Conservation (phyloP, 2,329 filamentous ascomycete genomes). For the Bipolaris gigantea region DNA sequence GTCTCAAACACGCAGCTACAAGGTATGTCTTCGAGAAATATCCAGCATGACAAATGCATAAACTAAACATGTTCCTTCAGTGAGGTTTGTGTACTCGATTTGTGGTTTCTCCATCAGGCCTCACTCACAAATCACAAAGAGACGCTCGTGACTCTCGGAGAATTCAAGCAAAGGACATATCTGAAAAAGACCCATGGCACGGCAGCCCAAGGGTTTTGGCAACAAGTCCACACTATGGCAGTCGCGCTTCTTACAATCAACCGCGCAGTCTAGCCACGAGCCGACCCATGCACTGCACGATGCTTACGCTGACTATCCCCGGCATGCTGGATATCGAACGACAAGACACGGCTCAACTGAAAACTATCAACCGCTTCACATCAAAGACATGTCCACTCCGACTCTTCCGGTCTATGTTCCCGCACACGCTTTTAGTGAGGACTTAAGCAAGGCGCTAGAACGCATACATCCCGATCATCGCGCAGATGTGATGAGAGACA, state of each 20-base stretch:
- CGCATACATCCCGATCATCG: constrained; percentile 26
- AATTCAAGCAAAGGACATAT: constrained; percentile 44
- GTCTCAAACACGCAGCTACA: constrained; percentile 42
- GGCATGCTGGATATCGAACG: constrained; percentile 14
- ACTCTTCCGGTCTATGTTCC: constrained; percentile 4
- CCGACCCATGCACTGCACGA: constrained; percentile 13
- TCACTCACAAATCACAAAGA: constrained; percentile 41
- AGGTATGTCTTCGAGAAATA: constrained; percentile 28
- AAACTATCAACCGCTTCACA: constrained; percentile 27
- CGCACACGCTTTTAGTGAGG: constrained; percentile 12
- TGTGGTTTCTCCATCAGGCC: constrained; percentile 42
- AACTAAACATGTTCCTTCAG: neutral
- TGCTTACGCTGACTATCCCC: constrained; percentile 23
- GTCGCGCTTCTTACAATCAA: constrained; percentile 18
- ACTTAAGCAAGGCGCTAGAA: constrained; percentile 29
- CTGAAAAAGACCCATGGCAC: constrained; percentile 25
- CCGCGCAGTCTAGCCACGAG: constrained; percentile 15
- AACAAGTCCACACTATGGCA: constrained; percentile 5
- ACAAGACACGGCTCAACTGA: constrained; percentile 26
- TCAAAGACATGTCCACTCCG: constrained; percentile 13
- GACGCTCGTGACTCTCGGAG: constrained; percentile 39
- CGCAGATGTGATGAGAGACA: constrained; percentile 34
- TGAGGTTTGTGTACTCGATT: constrained; percentile 34
- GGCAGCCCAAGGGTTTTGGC: constrained; percentile 15
- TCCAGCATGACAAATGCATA: neutral